Conservation (phyloP, 768 basidiomycete species). For the Suillus variegatus region DNA sequence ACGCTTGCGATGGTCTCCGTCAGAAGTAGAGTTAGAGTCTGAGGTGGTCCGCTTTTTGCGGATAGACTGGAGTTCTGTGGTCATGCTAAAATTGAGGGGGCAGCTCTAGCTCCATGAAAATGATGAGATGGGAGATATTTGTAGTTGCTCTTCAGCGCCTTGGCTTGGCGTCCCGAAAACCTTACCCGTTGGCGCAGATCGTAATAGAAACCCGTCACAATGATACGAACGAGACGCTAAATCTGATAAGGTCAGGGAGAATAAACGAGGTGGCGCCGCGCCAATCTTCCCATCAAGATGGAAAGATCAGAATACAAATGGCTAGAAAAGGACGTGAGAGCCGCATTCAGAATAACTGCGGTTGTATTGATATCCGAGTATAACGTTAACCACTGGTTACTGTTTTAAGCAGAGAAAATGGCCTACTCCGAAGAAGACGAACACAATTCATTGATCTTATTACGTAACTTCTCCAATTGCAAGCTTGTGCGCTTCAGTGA, state of each 20-base stretch:
- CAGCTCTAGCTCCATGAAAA: constrained; percentile 4
- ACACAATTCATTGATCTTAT: too few relatives aligned
- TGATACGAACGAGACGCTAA: constrained; percentile 11
- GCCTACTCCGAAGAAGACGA: background rate
- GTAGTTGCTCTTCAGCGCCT: constrained; percentile 18
- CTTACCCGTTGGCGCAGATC: constrained; percentile 10
- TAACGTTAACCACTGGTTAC: constrained; percentile 10
- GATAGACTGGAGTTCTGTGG: constrained; percentile 24
- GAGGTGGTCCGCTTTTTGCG: constrained; percentile 33
- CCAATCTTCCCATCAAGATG: constrained; percentile 20
- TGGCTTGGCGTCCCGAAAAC: constrained; percentile 24
- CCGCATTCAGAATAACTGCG: constrained; percentile 7
- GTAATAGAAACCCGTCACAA: constrained; percentile 12
- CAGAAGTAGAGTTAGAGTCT: constrained; percentile 34
- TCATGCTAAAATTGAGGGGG: constrained; percentile 20
- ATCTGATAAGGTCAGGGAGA: constrained; percentile 20
- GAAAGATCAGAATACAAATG: constrained; percentile 19
- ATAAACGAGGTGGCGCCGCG: constrained; percentile 12
- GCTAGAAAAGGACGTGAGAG: constrained; percentile 25
- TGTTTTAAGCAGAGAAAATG: background rate
- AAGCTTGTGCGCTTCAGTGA: too few relatives aligned
- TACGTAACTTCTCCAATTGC: too few relatives aligned
- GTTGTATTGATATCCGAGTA: too few relatives aligned
- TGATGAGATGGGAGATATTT: constrained; percentile 25
- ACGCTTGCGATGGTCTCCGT: constrained; percentile 58